Conservation (phyloP, 2,329 filamentous ascomycete species). For the Aspergillus ustus region DNA sequence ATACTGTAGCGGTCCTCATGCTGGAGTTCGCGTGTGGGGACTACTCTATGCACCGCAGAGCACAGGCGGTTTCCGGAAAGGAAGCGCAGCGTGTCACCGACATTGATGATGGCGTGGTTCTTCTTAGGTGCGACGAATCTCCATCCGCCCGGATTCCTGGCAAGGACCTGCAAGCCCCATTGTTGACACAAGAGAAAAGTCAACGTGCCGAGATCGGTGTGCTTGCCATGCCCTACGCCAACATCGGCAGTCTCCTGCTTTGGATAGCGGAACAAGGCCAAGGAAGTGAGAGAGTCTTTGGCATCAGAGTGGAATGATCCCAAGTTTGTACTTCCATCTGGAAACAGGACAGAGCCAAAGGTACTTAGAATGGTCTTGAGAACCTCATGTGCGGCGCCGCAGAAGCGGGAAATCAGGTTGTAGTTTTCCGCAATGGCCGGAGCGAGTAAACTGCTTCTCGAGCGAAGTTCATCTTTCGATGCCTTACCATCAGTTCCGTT, state of each 20-base stretch:
- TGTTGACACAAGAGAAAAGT: conserved; percentile 34
- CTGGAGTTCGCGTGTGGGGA: not conserved
- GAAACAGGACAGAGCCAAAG: too few species aligned
- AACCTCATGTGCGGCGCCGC: too few species aligned
- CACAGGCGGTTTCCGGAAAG: conserved; percentile 7
- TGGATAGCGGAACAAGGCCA: conserved; percentile 22
- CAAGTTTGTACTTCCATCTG: too few species aligned
- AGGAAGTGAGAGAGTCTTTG: conserved; percentile 18
- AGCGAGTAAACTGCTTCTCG: too few species aligned
- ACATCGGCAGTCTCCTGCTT: conserved; percentile 4
- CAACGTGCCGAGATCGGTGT: conserved; percentile 36
- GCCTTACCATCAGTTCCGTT: too few species aligned
- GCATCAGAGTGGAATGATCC: conserved; percentile 15
- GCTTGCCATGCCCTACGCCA: conserved; percentile 31
- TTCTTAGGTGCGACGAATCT: conserved; percentile 10
- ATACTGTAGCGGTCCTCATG: conserved; percentile 16
- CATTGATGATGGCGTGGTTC: conserved; percentile 21
- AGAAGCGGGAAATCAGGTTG: too few species aligned
- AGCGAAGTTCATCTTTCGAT: too few species aligned
- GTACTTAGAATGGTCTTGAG: too few species aligned
- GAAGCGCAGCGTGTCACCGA: conserved; percentile 21
- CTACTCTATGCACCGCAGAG: conserved; percentile 13
- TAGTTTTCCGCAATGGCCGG: too few species aligned
- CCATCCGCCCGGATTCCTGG: conserved; percentile 1
- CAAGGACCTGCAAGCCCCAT: conserved; percentile 37